Evolutionary conservation across 306 rosid species (phyloP).

Genomic region (Oxytropis ochrocephala): DNA sequence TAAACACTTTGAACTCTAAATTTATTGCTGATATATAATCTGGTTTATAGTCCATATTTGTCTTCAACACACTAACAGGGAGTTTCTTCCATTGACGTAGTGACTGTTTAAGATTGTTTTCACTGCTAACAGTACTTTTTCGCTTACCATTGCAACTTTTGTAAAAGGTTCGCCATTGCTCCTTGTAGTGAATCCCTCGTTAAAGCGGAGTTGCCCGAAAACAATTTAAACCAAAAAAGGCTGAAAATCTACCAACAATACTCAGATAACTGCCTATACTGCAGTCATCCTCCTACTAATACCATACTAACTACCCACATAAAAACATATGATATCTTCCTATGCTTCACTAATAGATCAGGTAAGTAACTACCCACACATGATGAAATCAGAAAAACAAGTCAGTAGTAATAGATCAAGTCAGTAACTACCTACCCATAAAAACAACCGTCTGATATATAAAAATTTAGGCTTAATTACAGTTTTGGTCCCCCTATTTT

Average conservation of each 20-base stretch:
- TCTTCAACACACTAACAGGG: not conserved
- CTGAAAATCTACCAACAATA: not conserved
- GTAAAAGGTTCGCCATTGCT: not conserved
- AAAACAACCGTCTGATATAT: too few species aligned
- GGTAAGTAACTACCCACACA: too few species aligned
- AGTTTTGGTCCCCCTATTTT: too few species aligned
- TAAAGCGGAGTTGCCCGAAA: not conserved
- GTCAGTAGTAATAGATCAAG: too few species aligned
- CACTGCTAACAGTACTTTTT: not conserved
- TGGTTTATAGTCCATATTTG: not conserved
- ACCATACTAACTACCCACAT: not conserved
- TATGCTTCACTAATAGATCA: too few species aligned
- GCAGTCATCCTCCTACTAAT: not conserved
- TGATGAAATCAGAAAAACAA: too few species aligned
- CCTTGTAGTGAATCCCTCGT: too few species aligned
- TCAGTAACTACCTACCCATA: too few species aligned
- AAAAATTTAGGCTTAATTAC: too few species aligned
- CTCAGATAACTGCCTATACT: not conserved
- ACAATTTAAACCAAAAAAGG: too few species aligned
- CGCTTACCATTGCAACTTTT: not conserved
- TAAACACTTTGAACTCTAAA: not conserved
- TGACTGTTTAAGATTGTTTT: not conserved
- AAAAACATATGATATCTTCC: too few species aligned
- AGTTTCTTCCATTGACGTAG: not conserved
- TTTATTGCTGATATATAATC: not conserved